Evolutionary conservation across 2,329 filamentous ascomycete species (phyloP).

Genomic region (Xylariaceae sp.): DNA sequence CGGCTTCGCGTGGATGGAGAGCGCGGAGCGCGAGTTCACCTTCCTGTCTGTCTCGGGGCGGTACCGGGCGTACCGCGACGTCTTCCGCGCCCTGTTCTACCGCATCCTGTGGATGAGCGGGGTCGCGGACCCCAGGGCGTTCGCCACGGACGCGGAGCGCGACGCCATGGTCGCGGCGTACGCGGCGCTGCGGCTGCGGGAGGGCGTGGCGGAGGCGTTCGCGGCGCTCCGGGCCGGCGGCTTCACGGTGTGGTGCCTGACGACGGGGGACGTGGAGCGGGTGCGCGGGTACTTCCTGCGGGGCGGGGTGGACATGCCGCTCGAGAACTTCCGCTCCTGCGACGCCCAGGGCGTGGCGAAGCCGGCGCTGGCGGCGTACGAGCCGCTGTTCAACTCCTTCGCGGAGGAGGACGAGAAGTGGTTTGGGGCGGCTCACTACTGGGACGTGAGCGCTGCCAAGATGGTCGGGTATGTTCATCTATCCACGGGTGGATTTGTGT

Average conservation of each 20-base stretch:
- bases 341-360: conserved; percentile 46
- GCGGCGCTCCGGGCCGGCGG: conserved; percentile 37
- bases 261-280: conserved; percentile 37
- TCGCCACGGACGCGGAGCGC: conserved; percentile 40
- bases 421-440: conserved; percentile 58
- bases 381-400: conserved; percentile 37
- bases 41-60: conserved; percentile 40
- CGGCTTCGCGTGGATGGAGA: conserved; percentile 42
- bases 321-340: conserved; percentile 47
- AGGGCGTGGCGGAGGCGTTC: conserved; percentile 38
- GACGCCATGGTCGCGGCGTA: conserved; percentile 38
- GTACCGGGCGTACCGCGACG: conserved; percentile 38
- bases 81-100: conserved; percentile 43
- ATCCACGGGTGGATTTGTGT: not conserved
- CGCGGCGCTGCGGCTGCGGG: conserved; percentile 35
- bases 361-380: conserved; percentile 44
- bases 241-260: conserved; percentile 51
- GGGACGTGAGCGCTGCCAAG: conserved; percentile 52
- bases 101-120: conserved; percentile 40
- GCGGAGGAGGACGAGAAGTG: conserved; percentile 36
- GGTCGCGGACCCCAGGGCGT: conserved; percentile 32
- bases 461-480: conserved; percentile 33
- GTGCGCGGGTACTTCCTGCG: conserved; percentile 48
- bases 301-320: conserved; percentile 44
- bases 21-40: conserved; percentile 44